Evolutionary conservation across 2,329 filamentous ascomycete species (phyloP).

Genomic region (Rhytidhysteron rufulum): DNA sequence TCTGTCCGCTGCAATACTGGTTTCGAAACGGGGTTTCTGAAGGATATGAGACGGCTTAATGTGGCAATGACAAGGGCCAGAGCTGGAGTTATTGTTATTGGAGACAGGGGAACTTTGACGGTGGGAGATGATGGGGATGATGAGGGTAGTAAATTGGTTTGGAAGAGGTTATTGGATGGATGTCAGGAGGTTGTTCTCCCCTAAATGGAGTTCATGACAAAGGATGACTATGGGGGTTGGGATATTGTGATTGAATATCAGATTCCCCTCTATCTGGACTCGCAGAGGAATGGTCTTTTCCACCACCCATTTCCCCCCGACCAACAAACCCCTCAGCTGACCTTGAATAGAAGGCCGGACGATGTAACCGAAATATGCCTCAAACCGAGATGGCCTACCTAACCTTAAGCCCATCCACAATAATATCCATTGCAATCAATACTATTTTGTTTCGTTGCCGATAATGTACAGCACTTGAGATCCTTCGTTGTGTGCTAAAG

Average conservation of each 20-base stretch:
- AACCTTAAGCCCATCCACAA: no score
- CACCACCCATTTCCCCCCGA: no score
- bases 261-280: no score
- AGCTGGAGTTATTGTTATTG: constrained; percentile 28
- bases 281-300: no score
- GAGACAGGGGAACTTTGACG: constrained; percentile 15
- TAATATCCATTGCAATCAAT: no score
- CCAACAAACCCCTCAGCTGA: no score
- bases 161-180: constrained; percentile 13
- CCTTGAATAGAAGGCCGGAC: no score
- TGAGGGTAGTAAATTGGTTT: constrained; percentile 13
- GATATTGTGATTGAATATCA: not conserved
- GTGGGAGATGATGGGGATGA: constrained; percentile 19
- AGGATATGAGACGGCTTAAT: constrained; percentile 40
- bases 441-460: no score
- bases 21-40: constrained; percentile 39
- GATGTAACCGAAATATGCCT: no score
- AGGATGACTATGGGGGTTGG: not conserved
- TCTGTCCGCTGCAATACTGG: constrained; percentile 41
- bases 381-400: no score
- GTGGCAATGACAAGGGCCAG: constrained; percentile 40
- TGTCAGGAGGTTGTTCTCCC: constrained; percentile 2
- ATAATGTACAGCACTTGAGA: no score
- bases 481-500: no score
- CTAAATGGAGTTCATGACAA: not conserved